phyloP scores from a whole-genome alignment of 345 rosid genomes.

The Syzygium oleosum region DNA sequence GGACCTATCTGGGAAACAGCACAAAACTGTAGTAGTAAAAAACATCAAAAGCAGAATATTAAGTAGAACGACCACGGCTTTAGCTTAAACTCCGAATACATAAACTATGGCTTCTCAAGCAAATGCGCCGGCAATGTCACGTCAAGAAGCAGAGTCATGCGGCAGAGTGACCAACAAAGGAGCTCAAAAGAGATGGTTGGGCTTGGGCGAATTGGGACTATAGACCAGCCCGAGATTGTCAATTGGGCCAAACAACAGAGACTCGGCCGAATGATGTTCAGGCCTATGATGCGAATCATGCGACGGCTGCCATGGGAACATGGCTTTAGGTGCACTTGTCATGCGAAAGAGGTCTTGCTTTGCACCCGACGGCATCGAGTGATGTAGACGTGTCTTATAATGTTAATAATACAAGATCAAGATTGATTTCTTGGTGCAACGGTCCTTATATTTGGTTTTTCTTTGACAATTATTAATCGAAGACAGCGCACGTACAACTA shows the following conservation, averaged over 20 bases:
- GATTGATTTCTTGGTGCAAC: not conserved
- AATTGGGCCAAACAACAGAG: not conserved
- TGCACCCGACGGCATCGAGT: not conserved
- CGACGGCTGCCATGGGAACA: not conserved
- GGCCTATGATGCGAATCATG: not conserved
- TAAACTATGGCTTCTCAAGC: not conserved
- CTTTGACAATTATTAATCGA: not conserved
- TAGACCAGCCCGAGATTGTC: not conserved
- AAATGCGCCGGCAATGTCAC: not conserved
- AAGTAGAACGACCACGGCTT: not conserved
- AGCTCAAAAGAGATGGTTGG: not conserved
- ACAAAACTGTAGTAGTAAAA: not conserved
- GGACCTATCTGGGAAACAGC: not conserved
- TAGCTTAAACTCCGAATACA: not conserved
- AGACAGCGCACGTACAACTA: not conserved
- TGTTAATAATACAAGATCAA: not conserved
- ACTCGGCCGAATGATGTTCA: not conserved
- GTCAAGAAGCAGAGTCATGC: not conserved
- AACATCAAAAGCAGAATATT: not conserved
- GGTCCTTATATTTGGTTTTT: not conserved
- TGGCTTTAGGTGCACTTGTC: not conserved
- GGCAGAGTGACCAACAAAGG: not conserved
- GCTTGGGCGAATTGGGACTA: not conserved
- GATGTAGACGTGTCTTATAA: not conserved
- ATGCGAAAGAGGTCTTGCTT: not conserved